Conservation (phyloP, 345 rosid genomes). For the Hibiscus tridactylites region DNA sequence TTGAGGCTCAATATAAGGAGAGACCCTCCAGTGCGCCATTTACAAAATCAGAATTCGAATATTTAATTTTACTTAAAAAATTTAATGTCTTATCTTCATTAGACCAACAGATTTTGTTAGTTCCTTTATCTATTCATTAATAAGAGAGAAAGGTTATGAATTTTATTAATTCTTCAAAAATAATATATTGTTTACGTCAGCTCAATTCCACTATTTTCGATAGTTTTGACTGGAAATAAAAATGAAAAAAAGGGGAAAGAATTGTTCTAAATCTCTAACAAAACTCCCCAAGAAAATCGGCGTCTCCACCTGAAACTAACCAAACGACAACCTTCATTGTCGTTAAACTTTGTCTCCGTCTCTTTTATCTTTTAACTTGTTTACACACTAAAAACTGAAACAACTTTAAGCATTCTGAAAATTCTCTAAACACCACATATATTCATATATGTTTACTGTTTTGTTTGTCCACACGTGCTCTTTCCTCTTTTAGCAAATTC, state of each 20-base stretch:
- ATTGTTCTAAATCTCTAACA: background rate
- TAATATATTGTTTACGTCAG: background rate
- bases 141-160: too few species aligned
- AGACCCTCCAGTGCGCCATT: too few species aligned
- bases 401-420: conserved; percentile 1
- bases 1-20: too few species aligned
- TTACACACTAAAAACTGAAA: background rate
- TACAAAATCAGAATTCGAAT: too few species aligned
- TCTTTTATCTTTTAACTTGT: background rate
- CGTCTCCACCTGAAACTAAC: conserved; percentile 2
- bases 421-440: background rate
- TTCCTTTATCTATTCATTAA: too few species aligned
- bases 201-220: background rate
- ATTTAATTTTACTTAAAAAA: too few species aligned
- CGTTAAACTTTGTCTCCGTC: background rate
- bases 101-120: too few species aligned
- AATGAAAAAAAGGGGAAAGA: background rate
- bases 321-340: background rate
- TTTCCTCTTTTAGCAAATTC: background rate
- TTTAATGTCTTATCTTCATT: too few species aligned
- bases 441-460: background rate
- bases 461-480: background rate
- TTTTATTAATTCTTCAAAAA: too few species aligned
- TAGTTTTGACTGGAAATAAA: background rate
- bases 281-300: background rate